These are phyloP conservation scores for Ulota crispa DNA, from an alignment of 225 moss, liverwort and hornwort genomes.

Conservation along the genomic window DNA sequence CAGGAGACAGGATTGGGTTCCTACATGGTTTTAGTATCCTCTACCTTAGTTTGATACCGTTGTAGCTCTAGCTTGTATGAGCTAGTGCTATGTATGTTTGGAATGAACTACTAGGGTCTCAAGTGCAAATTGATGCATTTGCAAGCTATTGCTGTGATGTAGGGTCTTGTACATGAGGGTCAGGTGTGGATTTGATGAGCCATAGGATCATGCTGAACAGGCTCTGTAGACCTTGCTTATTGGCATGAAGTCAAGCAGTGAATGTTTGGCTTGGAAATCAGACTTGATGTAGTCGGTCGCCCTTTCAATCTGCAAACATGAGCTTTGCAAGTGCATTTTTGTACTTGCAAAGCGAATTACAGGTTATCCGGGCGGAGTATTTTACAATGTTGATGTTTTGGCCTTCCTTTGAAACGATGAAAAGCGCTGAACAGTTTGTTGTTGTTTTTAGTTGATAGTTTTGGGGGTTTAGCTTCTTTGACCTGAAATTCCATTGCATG, in stretches of 20 bases:
- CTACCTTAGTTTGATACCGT: not conserved
- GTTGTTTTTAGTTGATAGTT: not conserved
- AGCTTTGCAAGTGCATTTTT: constrained; percentile 1
- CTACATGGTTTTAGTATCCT: not conserved
- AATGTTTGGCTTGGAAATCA: constrained; percentile 8
- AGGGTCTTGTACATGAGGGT: not conserved
- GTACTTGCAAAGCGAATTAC: not conserved
- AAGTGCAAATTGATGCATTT: not conserved
- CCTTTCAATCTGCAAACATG: not conserved
- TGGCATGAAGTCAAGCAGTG: not conserved
- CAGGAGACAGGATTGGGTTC: not conserved
- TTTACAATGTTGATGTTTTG: not conserved
- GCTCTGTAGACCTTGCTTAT: not conserved
- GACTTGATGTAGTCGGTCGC: not conserved
- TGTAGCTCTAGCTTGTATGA: not conserved
- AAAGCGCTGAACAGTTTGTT: not conserved
- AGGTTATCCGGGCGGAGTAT: not conserved
- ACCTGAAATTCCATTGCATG: not conserved
- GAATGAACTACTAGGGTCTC: not conserved
- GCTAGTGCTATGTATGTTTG: not conserved
- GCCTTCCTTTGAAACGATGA: not conserved
- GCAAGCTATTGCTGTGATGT: constrained; percentile 7
- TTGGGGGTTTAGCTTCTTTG: not conserved
- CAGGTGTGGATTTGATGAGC: constrained; percentile 1
- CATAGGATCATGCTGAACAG: not conserved